Conservation (phyloP, 768 basidiomycete genomes). For the Coprinopsis cinerea region DNA sequence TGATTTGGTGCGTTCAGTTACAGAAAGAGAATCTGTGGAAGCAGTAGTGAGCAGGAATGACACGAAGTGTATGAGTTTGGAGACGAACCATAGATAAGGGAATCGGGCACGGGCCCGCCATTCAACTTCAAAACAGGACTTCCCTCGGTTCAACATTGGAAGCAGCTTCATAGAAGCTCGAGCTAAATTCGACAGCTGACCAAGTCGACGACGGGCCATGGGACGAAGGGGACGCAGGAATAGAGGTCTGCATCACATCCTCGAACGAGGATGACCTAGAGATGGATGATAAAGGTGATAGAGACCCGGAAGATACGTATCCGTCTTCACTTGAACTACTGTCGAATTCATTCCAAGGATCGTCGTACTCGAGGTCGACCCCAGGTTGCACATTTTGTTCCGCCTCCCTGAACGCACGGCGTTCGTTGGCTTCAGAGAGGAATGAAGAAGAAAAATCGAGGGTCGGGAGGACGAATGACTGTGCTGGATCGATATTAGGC, state of each 20-base stretch:
- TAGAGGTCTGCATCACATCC: neutral
- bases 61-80: too few relatives aligned
- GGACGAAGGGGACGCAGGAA: neutral
- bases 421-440: conserved; percentile 12
- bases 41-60: too few relatives aligned
- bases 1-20: too few relatives aligned
- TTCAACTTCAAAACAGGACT: neutral
- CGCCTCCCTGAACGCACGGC: conserved; percentile 9
- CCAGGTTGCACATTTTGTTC: neutral
- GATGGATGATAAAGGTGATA: conserved; percentile 14
- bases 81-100: too few relatives aligned
- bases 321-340: conserved; percentile 1
- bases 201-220: neutral
- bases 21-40: too few relatives aligned
- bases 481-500: conserved; percentile 44
- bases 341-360: conserved; percentile 26
- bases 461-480: conserved; percentile 71
- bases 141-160: neutral
- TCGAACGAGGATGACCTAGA: conserved; percentile 13
- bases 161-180: neutral
- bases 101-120: too few relatives aligned
- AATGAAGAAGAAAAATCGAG: conserved; percentile 63
- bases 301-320: conserved; percentile 10
- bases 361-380: conserved; percentile 19
- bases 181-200: neutral